Conservation (phyloP, 2,329 filamentous ascomycete genomes). For the Didymosphaeria variabile region DNA sequence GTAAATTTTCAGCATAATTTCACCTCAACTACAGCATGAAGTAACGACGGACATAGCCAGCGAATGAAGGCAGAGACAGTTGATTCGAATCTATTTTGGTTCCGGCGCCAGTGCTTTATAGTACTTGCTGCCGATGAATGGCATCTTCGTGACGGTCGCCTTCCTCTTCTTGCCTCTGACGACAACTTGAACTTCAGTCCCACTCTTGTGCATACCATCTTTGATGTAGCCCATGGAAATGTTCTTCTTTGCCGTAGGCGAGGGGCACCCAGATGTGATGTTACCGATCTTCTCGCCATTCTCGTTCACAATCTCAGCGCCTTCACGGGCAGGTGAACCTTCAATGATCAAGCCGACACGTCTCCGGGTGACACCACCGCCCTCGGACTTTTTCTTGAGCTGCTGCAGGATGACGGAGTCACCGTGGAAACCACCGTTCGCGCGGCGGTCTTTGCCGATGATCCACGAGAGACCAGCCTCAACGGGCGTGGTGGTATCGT, state of each 20-base stretch:
- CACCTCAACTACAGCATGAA: too few relatives aligned
- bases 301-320: slow-evolving; percentile 76
- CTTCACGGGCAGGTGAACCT: slow-evolving; percentile 89
- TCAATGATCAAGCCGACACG: slow-evolving; percentile 84
- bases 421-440: slow-evolving; percentile 82
- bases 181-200: slow-evolving; percentile 80
- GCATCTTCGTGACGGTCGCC: slow-evolving; percentile 85
- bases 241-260: slow-evolving; percentile 85
- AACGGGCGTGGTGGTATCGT: slow-evolving; percentile 77
- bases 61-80: not conserved
- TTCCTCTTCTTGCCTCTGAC: slow-evolving; percentile 80
- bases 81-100: slow-evolving; percentile 4
- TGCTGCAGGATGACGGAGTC: slow-evolving; percentile 79
- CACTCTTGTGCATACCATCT: slow-evolving; percentile 82
- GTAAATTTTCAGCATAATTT: too few relatives aligned
- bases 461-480: slow-evolving; percentile 79
- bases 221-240: slow-evolving; percentile 95
- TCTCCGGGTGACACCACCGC: slow-evolving; percentile 72
- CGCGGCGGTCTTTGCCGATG: slow-evolving; percentile 79
- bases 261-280: slow-evolving; percentile 90
- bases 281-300: slow-evolving; percentile 75
- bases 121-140: slow-evolving; percentile 84
- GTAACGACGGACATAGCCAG: too few relatives aligned
- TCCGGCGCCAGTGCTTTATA: slow-evolving; percentile 51
- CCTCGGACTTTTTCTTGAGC: slow-evolving; percentile 77